Evolutionary conservation across 768 basidiomycete genomes (phyloP), one percentile per base, ranked within the genome.

Genomic region (Trametes cinnabarina): DNA sequence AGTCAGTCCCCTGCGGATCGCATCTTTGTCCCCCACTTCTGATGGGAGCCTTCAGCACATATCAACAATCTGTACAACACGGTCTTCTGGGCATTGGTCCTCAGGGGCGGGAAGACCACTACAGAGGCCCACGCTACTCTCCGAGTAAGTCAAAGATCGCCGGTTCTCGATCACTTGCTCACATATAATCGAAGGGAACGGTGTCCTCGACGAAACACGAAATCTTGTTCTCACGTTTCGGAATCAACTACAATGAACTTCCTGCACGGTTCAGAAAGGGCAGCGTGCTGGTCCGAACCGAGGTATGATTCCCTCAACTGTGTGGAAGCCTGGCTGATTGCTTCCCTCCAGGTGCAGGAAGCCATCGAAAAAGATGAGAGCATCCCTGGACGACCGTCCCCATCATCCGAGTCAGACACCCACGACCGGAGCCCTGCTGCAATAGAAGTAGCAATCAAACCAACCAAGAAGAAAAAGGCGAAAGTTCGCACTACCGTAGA

Each of bases 61-160:
- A 89, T 98, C 69, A 99, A 99, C 69, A 99, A 99, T 69, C 75
- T 99, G 22, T 95, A 98, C 75, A 99, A 99, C 68, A 98, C 97
- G 0, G 78, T 76, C 0, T 99, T 98, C 68, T 98, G 96, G 97
- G 90, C 94, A 0, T 81, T 99, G 32, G 85, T 98, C 0, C 87
- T 87, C 42, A 80, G 90, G 65, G 90, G 87, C n/a, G 88, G 87
- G 0, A 77, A 90, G 69, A 85, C 84, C 1, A 85, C 87, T 1
- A 78, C 85, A 3, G 82, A 95, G 57, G 96, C 96, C 1, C 92
- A 98, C 68, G 82, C 84, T 26, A 83, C 83, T 0, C 78, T 99
- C 6, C 81, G 81, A 65, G 94, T 94, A 55, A 42, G 79, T 60
- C 12, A 49, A n/a, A 25, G 43, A 51, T 20, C 17, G 17, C 10